Evolutionary conservation across 2,329 filamentous ascomycete species (phyloP), one percentile per base, ranked within the genome.

Genomic region (Alternaria atra): DNA sequence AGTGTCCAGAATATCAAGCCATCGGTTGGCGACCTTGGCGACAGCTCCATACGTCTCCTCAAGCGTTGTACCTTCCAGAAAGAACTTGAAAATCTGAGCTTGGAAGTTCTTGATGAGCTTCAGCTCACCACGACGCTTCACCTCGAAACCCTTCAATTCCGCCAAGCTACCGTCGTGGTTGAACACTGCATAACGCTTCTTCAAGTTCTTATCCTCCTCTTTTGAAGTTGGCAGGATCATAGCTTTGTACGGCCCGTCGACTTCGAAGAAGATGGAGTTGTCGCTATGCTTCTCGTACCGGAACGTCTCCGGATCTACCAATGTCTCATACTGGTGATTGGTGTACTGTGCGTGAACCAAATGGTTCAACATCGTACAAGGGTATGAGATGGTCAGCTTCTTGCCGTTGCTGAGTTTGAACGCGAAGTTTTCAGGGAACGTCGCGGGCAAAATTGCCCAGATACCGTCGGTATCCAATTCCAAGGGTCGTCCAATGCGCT

Each of bases 21-120:
- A 99, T 63, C 91, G 89, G 76, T 99, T 97, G 2, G 95, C 94
- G 23, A 99, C 93, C 74, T 93, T 96, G 55, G 96, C 94, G 2
- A 99, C 96, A 2, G 94, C 90, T 13, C 81, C 87, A 74, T 99
- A 99, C 17, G 93, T 97, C 76, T 98, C 94, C 3, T 89, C 84
- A 46, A 99, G 84, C 0, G 93, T 97, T 4, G 87, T 86, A 6
- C 95, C 95, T 74, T 99, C 94, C 6, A 99, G 83, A 82, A 99
- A 99, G 81, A 99, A 98, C 77, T 97, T 97, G 89, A 99, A 99
- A 68, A 99, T 97, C 74, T 99, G 95, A 61, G 95, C 93, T 79
- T 99, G 95, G 79, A 99, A 99, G 76, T 98, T 99, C 81, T 99
- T 99, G 86, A 99, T 99, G 70, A 99, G 89, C 82, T 99, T 99